Conservation (phyloP, 306 rosid genomes). For the Elaeagnus macrophylla region DNA sequence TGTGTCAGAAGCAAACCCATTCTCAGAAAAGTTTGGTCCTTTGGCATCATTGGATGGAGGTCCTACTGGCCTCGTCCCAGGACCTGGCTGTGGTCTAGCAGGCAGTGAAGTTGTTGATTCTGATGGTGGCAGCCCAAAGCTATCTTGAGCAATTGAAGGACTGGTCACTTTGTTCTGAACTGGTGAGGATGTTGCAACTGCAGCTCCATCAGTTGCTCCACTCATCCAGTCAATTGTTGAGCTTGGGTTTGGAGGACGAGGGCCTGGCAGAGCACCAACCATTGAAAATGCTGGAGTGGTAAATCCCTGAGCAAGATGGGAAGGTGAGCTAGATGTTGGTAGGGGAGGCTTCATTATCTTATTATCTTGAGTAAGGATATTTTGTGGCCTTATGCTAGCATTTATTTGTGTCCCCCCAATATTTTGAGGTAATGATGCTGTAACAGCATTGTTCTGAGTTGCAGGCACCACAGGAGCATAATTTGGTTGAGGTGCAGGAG, state of each 20-base stretch:
- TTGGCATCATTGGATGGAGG: conserved; percentile 41
- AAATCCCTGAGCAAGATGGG: conserved; percentile 28
- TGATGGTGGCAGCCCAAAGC: conserved; percentile 42
- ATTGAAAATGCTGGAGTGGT: conserved; percentile 43
- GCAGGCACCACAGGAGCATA: conserved; percentile 30
- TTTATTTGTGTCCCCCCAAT: conserved; percentile 38
- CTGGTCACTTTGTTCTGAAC: conserved; percentile 35
- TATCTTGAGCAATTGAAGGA: conserved; percentile 37
- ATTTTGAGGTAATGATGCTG: conserved; percentile 38
- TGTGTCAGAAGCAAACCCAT: conserved; percentile 55
- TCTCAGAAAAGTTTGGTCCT: conserved; percentile 35
- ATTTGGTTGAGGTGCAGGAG: conserved; percentile 37
- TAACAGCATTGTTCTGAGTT: conserved; percentile 30
- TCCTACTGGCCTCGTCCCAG: conserved; percentile 39
- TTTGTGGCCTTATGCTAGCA: conserved; percentile 30
- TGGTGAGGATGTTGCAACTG: conserved; percentile 29
- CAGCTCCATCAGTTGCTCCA: conserved; percentile 39
- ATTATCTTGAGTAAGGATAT: conserved; percentile 32
- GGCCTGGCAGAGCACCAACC: conserved; percentile 26
- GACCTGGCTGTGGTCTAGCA: conserved; percentile 40
- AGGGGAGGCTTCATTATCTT: conserved; percentile 38
- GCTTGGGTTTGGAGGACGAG: conserved; percentile 26
- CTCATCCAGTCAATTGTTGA: conserved; percentile 38
- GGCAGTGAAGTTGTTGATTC: conserved; percentile 41
- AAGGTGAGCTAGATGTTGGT: conserved; percentile 31